Base-by-base conservation (phyloP, 1,284 basidiomycete species). In the Rhodotorula sp. region DNA sequence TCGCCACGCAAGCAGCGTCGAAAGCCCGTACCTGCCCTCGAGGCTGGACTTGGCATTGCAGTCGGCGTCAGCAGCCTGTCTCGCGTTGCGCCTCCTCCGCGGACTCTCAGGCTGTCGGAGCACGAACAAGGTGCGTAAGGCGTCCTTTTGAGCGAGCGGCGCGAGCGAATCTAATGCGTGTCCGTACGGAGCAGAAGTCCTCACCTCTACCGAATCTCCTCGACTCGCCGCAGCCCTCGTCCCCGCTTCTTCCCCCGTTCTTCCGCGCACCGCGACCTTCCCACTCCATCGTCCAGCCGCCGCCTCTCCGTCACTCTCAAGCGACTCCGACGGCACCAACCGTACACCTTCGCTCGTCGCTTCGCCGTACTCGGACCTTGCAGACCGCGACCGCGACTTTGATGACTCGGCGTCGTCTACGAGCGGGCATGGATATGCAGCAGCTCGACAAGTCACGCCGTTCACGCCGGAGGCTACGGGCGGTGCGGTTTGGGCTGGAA, bases 321-420 rank as follows among this genome's bases (percentile, higher is more conserved):
- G 15, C 34, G n/a, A n/a, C 39, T 62, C 60, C 10, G 36, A 34
- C 17, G 15, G 24, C 29, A 48, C 44, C 2, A 34, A 29, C 8
- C 60, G 52, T n/a, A 62, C 70, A 5, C 64, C 70, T n/a, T 62
- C 75, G 27, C 60, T 73, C 67, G 24, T 66, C 39, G 60, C 58
- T 3, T 59, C 66, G 27, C 72, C 70, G 11, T 54, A 44, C 77
- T 66, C 64, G 7, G 47, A 47, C 29, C 36, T 59, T 19, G 39
- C 47, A 22, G 51, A 62, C 52, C 36, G 34, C 24, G 34, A 58
- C 39, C 55, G 55, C 24, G 39, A 27, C 36, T n/a, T 24, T 19
- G 36, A 30, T 53, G 44, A 55, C n/a, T 29, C 53, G 7, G 29
- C 44, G 30, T 59, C 57, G 44, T 59, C 57, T 2, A 6, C 39